Base-by-base conservation (phyloP, 805 yeast species). In the Candida railenensis region DNA sequence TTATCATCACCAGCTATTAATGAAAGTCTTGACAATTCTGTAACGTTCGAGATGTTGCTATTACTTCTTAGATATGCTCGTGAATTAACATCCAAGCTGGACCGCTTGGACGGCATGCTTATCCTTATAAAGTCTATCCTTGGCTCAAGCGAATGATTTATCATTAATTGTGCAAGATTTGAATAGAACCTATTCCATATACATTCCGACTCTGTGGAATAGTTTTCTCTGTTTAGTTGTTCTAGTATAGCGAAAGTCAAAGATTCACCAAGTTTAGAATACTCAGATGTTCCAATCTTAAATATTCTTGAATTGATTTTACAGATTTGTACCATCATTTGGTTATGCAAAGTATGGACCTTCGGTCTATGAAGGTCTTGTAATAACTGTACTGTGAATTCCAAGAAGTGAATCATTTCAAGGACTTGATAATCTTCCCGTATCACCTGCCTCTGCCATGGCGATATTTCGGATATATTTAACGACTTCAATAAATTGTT, bases 281-380 rank as follows among this genome's bases (percentile, higher is more conserved):
- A 63, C 19, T 50, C 22, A 1, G 36, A 11, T 2, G 34, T 33
- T 3, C 42, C 50, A 25, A 59, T 37, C 25, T 53, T 43, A 47
- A 53, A 56, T n/a, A 62, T 44, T 34, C 65, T 38, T 2, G 50
- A 32, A 42, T 56, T 54, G 38, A 50, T 46, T 33, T 56, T 55
- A 12, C 56, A 36, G 21, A 50, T 19, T 12, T 47, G 48, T 30
- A 42, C 40, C 34, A 54, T 11, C 48, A 28, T 33, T 38, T 39
- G 25, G 30, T 33, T 9, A 44, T 34, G 11, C 18, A 32, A 30
- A 11, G 4, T 9, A 14, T 40, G 34, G 4, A 15, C 22, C 22
- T 40, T 28, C 7, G 37, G 22, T 7, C 30, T 20, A 32, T 40
- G 43, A 19, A 40, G 43, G 7, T 40, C 43, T 25, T 40, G 43